Evolutionary conservation across 805 yeast species (phyloP).

Genomic region (Dipodascopsis uninucleata): DNA sequence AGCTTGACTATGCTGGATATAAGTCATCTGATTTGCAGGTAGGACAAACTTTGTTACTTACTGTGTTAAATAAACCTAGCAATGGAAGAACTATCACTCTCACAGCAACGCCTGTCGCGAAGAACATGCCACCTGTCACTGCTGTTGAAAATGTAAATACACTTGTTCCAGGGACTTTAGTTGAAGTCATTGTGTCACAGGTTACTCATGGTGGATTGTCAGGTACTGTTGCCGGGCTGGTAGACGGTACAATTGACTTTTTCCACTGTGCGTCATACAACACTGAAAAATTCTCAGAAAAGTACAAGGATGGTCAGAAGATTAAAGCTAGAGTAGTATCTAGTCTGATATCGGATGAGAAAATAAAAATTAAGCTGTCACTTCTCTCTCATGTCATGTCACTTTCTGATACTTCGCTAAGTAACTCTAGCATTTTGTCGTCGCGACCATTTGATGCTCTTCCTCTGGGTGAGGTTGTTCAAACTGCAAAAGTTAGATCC

Average conservation of each 20-base stretch:
- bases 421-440: no score
- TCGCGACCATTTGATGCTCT: constrained; percentile 64
- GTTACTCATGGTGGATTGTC: constrained; percentile 58
- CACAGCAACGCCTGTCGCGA: constrained; percentile 46
- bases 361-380: constrained; percentile 62
- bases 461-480: constrained; percentile 69
- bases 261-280: constrained; percentile 56
- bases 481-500: constrained; percentile 54
- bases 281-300: constrained; percentile 51
- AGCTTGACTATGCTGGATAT: constrained; percentile 43
- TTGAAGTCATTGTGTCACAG: constrained; percentile 66
- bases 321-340: constrained; percentile 22
- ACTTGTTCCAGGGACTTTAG: constrained; percentile 77
- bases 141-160: constrained; percentile 58
- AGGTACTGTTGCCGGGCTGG: constrained; percentile 58
- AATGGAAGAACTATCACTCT: constrained; percentile 58
- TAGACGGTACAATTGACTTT: constrained; percentile 65
- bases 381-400: constrained; percentile 51
- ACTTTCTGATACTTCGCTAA: constrained; percentile 34
- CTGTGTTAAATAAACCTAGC: constrained; percentile 48
- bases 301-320: constrained; percentile 61
- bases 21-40: constrained; percentile 40
- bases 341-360: constrained; percentile 25
- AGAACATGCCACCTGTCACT: constrained; percentile 49
- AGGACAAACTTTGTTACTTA: constrained; percentile 70